Evolutionary conservation across 2,329 filamentous ascomycete genomes (phyloP).

Genomic region (Calonectria pauciramosa): DNA sequence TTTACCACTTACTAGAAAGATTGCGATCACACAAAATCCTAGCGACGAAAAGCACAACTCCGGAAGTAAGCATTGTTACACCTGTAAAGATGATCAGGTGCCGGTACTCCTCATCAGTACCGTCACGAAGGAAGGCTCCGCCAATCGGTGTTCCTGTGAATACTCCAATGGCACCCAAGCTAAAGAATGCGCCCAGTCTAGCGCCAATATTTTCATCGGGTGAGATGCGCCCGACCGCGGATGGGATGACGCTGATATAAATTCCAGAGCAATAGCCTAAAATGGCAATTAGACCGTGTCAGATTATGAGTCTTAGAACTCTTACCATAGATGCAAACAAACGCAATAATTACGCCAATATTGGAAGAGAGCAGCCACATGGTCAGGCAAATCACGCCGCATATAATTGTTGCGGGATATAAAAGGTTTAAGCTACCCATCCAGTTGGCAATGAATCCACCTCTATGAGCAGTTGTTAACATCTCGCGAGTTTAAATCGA

Average conservation of each 20-base stretch:
- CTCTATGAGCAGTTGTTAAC: neutral
- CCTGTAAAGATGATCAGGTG: neutral
- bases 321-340: neutral
- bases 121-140: neutral
- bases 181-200: neutral
- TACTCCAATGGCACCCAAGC: neutral
- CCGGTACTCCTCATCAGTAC: neutral
- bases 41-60: neutral
- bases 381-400: neutral
- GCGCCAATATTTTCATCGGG: neutral
- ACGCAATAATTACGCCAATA: neutral
- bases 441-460: neutral
- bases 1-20: neutral
- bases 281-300: neutral
- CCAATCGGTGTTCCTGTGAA: conserved; percentile 1
- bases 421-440: neutral
- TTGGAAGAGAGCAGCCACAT: neutral
- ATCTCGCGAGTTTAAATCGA: fast-evolving
- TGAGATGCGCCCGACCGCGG: neutral
- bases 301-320: too few relatives aligned
- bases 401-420: neutral
- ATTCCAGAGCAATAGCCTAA: neutral
- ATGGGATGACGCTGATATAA: neutral
- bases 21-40: neutral
- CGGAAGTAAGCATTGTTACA: neutral